Evolutionary conservation across 371 early-diverging fungal species (phyloP).

Genomic region (Spraguea lophii): DNA sequence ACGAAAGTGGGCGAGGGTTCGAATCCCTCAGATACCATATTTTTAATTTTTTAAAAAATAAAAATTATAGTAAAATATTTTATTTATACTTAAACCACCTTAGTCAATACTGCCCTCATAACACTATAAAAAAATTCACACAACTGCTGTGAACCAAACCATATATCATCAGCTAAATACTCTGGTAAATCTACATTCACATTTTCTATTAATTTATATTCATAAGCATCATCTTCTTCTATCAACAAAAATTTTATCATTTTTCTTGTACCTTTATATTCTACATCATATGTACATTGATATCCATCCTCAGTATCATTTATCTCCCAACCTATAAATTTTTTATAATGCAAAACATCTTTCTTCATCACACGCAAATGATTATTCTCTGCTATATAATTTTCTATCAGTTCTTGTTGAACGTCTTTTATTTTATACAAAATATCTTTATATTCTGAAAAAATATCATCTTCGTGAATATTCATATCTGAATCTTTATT

Average conservation of each 20-base stretch:
- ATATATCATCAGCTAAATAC: conserved; percentile 24
- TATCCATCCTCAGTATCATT: conserved; percentile 6
- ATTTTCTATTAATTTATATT: conserved; percentile 16
- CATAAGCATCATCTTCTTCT: conserved; percentile 10
- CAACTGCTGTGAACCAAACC: conserved; percentile 26
- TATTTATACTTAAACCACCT: not conserved
- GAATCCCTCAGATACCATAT: conserved; percentile 47
- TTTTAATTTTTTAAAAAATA: conserved; percentile 13
- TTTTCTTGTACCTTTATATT: conserved; percentile 1
- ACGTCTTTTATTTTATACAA: conserved; percentile 17
- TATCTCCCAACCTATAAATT: conserved; percentile 25
- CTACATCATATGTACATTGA: conserved; percentile 5
- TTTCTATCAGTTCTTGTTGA: conserved; percentile 10
- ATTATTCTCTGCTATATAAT: conserved; percentile 20
- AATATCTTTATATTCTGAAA: no score
- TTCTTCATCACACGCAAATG: conserved; percentile 17
- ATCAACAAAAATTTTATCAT: conserved; percentile 17
- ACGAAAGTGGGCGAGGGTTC: conserved; percentile 43
- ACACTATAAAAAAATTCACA: conserved; percentile 37
- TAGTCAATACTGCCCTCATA: conserved; percentile 13
- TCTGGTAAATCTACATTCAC: conserved; percentile 21
- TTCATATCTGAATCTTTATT: no score
- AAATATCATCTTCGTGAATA: no score
- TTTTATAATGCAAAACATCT: conserved; percentile 10
- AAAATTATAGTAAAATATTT: not conserved